Evolutionary conservation across 2,329 filamentous ascomycete genomes (phyloP), one percentile per base, ranked within the genome.

Genomic region (Aspergillus floridensis): DNA sequence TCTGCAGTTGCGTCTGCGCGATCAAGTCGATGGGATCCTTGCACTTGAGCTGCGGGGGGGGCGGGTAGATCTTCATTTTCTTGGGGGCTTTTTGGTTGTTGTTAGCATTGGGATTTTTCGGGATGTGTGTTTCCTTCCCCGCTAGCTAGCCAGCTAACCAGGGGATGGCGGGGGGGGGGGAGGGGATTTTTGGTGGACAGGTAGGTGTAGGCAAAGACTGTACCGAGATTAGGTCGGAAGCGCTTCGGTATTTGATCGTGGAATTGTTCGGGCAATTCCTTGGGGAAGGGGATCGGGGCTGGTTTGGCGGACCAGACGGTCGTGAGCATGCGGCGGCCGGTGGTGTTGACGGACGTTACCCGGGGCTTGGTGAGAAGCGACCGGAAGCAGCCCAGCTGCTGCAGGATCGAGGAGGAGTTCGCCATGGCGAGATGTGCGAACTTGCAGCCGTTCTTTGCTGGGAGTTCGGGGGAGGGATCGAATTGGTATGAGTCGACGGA

Each of bases 311-410:
- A 73, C 68, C 82, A 77, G 62, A 79, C 71, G 62, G 82, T 81
- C 49, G 78, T 75, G 73, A 88, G 76, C 60, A 80, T 79, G 66
- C 86, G 75, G 55, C 72, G 73, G 53, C 69, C 70, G 46, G 71
- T 67, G 57, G 14, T n/a, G 29, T 10, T 29, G 52, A 12, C 77
- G 58, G 84, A 82, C 62, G 82, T 82, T 63, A 85, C 80, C 50
- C 82, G 81, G 12, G 67, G 59, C 57, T 63, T 68, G 14, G 14
- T 44, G 38, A 91, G 72, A 41, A 85, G 78, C 31, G 84, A 80
- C 77, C 89, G 90, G 73, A 90, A 85, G 77, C 86, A 88, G 81
- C 86, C 85, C 71, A 90, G 76, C 63, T 89, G 88, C 84, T 89
- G 86, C 77, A 81, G 73, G 50, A 81, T 77, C 58, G 84, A 77